phyloP scores from a whole-genome alignment of 2,329 filamentous ascomycete genomes.

The Remersonia thermophila region DNA sequence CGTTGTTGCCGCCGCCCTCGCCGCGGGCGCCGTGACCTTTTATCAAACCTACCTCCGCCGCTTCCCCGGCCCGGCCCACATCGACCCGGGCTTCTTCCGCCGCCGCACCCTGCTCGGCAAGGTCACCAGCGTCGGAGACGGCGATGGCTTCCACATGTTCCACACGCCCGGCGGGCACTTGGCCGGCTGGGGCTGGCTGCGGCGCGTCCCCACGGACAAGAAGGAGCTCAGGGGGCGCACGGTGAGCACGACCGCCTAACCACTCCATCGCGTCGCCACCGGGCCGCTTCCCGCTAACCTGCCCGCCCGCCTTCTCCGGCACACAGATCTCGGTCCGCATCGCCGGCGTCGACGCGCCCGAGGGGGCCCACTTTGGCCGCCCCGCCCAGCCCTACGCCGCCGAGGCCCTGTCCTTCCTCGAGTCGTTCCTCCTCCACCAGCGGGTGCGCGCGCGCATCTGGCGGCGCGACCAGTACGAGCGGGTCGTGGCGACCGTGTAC shows the following conservation, averaged over 20 bases:
- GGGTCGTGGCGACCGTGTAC: slow-evolving; percentile 76
- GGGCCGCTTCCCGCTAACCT: not conserved
- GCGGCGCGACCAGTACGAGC: slow-evolving; percentile 80
- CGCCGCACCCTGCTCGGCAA: slow-evolving; percentile 66
- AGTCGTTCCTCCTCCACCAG: slow-evolving; percentile 53
- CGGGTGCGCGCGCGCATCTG: slow-evolving; percentile 75
- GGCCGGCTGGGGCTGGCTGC: slow-evolving; percentile 86
- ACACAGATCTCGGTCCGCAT: slow-evolving; percentile 72
- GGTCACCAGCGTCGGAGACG: slow-evolving; percentile 91
- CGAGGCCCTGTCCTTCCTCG: slow-evolving; percentile 77
- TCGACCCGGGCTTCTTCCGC: slow-evolving; percentile 64
- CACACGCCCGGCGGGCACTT: slow-evolving; percentile 86
- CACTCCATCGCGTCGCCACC: not conserved
- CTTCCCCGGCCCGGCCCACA: slow-evolving; percentile 64
- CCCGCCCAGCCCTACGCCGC: slow-evolving; percentile 72
- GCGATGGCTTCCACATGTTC: slow-evolving; percentile 87
- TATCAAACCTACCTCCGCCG: slow-evolving; percentile 72
- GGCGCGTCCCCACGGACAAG: slow-evolving; percentile 57
- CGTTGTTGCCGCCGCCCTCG: slow-evolving; percentile 39
- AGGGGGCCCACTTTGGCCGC: slow-evolving; percentile 82
- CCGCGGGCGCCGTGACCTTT: slow-evolving; percentile 50
- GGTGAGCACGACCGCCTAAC: slow-evolving; percentile 22
- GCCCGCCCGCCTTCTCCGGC: slow-evolving; percentile 2
- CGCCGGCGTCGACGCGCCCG: slow-evolving; percentile 86
- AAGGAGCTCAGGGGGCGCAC: slow-evolving; percentile 64